These are phyloP conservation scores for Sporothrix brasiliensis DNA, from an alignment of 2,329 filamentous ascomycete genomes.

Conservation along the genomic window DNA sequence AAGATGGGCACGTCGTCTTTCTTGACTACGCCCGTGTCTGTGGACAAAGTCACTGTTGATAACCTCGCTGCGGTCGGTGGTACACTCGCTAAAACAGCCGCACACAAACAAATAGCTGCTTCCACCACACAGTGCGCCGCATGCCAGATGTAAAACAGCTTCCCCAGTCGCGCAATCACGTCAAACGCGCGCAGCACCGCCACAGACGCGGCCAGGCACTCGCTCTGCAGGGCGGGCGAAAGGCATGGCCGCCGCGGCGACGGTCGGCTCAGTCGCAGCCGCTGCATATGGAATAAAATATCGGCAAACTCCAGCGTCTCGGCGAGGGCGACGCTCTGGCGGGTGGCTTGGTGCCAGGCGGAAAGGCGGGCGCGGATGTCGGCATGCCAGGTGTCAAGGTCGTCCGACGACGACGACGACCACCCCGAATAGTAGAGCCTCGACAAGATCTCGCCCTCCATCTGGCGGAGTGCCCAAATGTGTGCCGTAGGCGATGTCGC, in stretches of 20 bases:
- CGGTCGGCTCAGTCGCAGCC: neutral
- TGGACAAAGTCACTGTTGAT: too few relatives aligned
- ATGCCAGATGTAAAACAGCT: conserved; percentile 28
- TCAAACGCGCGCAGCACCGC: conserved; percentile 20
- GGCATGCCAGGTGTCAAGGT: neutral
- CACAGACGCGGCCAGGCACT: neutral
- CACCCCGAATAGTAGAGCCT: neutral
- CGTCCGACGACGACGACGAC: neutral
- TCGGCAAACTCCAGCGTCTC: conserved; percentile 22
- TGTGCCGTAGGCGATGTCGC: neutral
- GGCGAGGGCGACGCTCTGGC: conserved; percentile 16
- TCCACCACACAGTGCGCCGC: conserved; percentile 22
- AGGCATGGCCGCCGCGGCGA: neutral
- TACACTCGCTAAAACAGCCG: neutral
- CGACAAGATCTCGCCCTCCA: neutral
- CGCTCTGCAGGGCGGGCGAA: neutral
- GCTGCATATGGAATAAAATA: conserved; percentile 20
- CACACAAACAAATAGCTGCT: conserved; percentile 8
- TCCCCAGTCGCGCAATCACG: conserved; percentile 23
- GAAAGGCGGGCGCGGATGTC: conserved; percentile 1
- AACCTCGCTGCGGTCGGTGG: neutral
- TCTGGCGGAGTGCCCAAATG: neutral
- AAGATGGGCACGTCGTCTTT: conserved; percentile 14
- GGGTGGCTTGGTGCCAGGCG: conserved; percentile 16
- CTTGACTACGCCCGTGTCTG: too few relatives aligned